These are phyloP conservation scores for Pseudogymnoascus sp. DNA, from an alignment of 2,329 filamentous ascomycete genomes.

Conservation along the genomic window DNA sequence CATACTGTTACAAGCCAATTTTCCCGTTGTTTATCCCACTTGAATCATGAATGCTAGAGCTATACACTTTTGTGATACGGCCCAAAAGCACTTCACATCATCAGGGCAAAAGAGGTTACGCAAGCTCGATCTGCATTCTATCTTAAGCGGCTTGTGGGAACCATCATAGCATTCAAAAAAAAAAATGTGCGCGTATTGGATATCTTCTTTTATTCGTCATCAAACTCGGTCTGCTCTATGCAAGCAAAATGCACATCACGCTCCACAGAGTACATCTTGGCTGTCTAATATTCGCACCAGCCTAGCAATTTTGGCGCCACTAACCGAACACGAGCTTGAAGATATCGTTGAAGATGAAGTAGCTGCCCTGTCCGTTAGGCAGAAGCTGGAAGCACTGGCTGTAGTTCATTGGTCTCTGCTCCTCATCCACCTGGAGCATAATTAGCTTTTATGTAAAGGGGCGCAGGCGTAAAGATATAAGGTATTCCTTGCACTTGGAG, in stretches of 20 bases:
- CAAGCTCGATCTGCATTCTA: background rate
- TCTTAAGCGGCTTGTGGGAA: background rate
- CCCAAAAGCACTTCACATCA: background rate
- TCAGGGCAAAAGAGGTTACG: background rate
- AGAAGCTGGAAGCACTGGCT: constrained; percentile 81
- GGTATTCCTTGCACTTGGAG: background rate
- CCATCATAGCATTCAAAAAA: background rate
- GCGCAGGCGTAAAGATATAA: constrained; percentile 8
- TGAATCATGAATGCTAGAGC: background rate
- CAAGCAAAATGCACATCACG: background rate
- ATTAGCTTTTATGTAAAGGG: constrained; percentile 14
- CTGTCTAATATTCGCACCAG: background rate
- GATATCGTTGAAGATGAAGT: constrained; percentile 88
- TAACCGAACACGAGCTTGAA: constrained; percentile 78
- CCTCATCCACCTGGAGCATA: constrained; percentile 66
- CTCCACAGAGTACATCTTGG: constrained; percentile 1
- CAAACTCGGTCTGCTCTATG: background rate
- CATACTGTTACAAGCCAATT: background rate
- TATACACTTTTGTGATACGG: background rate
- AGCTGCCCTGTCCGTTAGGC: constrained; percentile 58
- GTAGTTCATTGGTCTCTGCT: constrained; percentile 82
- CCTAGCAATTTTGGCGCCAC: constrained; percentile 1
- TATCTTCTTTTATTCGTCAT: constrained; percentile 9
- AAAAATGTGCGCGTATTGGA: background rate
- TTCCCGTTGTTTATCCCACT: background rate